These are phyloP conservation scores for Daldinia vernicosa DNA, from an alignment of 495 filamentous ascomycete genomes.

Conservation along the genomic window DNA sequence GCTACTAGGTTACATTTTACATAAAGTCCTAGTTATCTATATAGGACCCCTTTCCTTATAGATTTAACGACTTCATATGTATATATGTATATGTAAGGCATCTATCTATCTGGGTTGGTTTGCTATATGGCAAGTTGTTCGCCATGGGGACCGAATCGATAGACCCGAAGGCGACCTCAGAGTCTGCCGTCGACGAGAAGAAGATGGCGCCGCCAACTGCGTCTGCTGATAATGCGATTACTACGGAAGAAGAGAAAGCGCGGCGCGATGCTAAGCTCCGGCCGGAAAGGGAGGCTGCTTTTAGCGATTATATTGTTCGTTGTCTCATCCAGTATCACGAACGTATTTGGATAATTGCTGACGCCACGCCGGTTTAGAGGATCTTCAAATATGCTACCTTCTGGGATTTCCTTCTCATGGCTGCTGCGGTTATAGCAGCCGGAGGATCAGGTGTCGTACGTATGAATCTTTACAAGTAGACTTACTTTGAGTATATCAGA, in stretches of 20 bases:
- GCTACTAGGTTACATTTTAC: neutral
- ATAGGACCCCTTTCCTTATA: neutral
- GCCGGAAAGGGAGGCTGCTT: constrained; percentile 55
- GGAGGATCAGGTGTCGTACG: constrained; percentile 44
- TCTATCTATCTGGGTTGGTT: neutral
- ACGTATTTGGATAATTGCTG: constrained; percentile 1
- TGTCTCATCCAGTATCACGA: neutral
- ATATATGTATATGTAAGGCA: neutral
- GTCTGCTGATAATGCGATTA: constrained; percentile 10
- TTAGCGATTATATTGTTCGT: constrained; percentile 52
- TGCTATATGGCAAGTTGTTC: constrained; percentile 2
- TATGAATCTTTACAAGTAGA: neutral
- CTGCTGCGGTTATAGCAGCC: constrained; percentile 43
- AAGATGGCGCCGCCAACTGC: constrained; percentile 21
- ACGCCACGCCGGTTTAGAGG: constrained; percentile 40
- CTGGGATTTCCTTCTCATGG: constrained; percentile 54
- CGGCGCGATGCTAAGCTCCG: constrained; percentile 43
- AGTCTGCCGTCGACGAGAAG: constrained; percentile 23
- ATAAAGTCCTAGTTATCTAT: neutral
- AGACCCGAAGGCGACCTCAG: constrained; percentile 21
- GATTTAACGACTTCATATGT: neutral
- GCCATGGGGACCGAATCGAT: constrained; percentile 28
- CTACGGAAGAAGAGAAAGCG: constrained; percentile 38
- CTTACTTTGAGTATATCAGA: neutral
- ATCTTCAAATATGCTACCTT: constrained; percentile 56